Evolutionary conservation across 228 moss, liverwort and hornwort genomes (phyloP), one percentile per base, ranked within the genome.

Genomic region (Sphagnum magellanicum): DNA sequence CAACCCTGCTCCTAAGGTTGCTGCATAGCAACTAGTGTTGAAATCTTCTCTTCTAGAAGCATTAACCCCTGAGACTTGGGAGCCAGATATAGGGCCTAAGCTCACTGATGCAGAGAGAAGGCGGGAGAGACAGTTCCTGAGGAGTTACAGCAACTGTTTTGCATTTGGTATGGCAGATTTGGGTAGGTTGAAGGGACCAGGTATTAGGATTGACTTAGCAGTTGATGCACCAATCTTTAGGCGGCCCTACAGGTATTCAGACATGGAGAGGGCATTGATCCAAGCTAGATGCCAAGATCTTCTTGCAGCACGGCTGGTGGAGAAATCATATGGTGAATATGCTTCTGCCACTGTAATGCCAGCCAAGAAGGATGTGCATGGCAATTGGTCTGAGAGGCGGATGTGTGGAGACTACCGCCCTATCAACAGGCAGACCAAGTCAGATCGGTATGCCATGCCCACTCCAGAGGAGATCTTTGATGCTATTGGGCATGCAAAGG

Each of bases 391-490:
- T 6, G 48, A 67, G 48, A 4, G 49, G 8, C 4, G 67, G 5
- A 48, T 67, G 67, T 67, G 67, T 67, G 67, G 67, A 52, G 52
- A 74, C 53, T 74, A 74, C 6, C 14, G 63, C 14, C 49, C 10
- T 51, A 48, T 75, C 5, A 71, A 76, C 32, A 13, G 6, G 15
- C 4, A 50, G 5, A 71, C 70, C 8, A 48, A 16, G 6, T 48
- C 8, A 4, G 4, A 71, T 14, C 3, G 60, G 0, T 70, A 70
- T 62, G 60, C 70, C 0, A 70, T 70, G 70, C 70, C 70, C 9
- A 63, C 70, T 2, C 70, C 62, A 14, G 50, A 70, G 4, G 70
- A 71, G 49, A 71, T 61, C 49, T 71, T 71, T 15, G 70, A 71
- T 47, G 47, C 70, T 4, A 51, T 71, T 15, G 7, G 60, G n/a